Evolutionary conservation across 768 basidiomycete genomes (phyloP).

Genomic region (Naganishia kalamii): DNA sequence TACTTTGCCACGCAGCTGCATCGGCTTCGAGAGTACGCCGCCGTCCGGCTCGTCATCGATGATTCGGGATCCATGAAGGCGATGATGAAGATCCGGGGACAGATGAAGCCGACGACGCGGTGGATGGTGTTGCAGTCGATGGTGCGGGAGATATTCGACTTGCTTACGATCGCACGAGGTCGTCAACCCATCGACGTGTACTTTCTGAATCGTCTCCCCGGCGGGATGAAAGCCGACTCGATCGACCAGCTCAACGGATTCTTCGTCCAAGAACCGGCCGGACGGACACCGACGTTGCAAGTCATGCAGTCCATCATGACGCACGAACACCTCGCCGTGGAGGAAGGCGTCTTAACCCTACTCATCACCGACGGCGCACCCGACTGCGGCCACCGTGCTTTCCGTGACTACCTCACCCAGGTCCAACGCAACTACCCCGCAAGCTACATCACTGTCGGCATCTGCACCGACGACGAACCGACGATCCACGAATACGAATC

Average conservation of each 20-base stretch:
- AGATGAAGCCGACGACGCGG: slow-evolving; percentile 18
- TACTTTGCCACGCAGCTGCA: slow-evolving; percentile 30
- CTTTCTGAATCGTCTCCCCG: slow-evolving; percentile 25
- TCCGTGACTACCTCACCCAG: slow-evolving; percentile 25
- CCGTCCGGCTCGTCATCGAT: slow-evolving; percentile 26
- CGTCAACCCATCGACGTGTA: slow-evolving; percentile 24
- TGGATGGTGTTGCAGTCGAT: slow-evolving; percentile 26
- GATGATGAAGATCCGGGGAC: slow-evolving; percentile 26
- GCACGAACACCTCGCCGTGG: slow-evolving; percentile 22
- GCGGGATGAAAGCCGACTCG: slow-evolving; percentile 26
- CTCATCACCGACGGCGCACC: slow-evolving; percentile 31
- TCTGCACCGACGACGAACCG: slow-evolving; percentile 29
- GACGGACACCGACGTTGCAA: slow-evolving; percentile 25
- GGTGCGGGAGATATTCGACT: slow-evolving; percentile 28
- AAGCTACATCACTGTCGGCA: slow-evolving; percentile 28
- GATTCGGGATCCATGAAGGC: slow-evolving; percentile 29
- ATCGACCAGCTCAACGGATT: slow-evolving; percentile 14
- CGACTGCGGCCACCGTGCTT: slow-evolving; percentile 27
- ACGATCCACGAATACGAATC: slow-evolving; percentile 27
- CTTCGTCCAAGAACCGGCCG: slow-evolving; percentile 18
- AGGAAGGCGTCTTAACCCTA: slow-evolving; percentile 28
- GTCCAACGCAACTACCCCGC: slow-evolving; percentile 27
- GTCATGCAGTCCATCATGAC: slow-evolving; percentile 27
- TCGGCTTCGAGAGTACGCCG: slow-evolving; percentile 26
- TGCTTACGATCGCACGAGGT: slow-evolving; percentile 26